A percentile compares a stretch with the other conserved stretches of the same genome.
phyloP scores from a whole-genome alignment of 1,284 basidiomycete genomes.

The Apiotrichum laibachii region DNA sequence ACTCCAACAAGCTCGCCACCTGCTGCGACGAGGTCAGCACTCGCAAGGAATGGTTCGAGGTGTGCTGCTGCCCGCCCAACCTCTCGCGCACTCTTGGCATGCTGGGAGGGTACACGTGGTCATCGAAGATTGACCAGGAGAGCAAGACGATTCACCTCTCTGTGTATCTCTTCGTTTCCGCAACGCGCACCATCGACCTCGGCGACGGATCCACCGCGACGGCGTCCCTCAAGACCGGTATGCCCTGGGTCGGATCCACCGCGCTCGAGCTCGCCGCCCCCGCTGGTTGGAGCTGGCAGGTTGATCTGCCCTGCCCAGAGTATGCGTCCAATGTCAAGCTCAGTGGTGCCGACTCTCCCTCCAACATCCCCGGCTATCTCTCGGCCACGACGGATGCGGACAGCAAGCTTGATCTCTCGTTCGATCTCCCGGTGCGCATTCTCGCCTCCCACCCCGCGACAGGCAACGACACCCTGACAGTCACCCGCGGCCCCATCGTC shows the following conservation, averaged over 20 bases:
- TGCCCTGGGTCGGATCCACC: slow-evolving; percentile 36
- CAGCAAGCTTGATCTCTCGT: slow-evolving; percentile 16
- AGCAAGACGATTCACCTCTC: slow-evolving; percentile 25
- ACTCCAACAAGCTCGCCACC: slow-evolving; percentile 38
- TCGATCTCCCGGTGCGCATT: slow-evolving; percentile 31
- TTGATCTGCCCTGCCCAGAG: slow-evolving; percentile 27
- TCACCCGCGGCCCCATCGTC: slow-evolving; percentile 38
- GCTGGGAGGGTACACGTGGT: slow-evolving; percentile 41
- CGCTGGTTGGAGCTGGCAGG: slow-evolving; percentile 30
- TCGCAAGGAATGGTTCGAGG: slow-evolving; percentile 39
- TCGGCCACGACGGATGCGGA: slow-evolving; percentile 4
- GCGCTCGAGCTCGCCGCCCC: slow-evolving; percentile 23
- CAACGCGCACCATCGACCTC: slow-evolving; percentile 28
- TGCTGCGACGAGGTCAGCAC: slow-evolving; percentile 31
- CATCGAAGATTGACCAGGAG: slow-evolving; percentile 18
- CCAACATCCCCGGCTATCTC: slow-evolving; percentile 19
- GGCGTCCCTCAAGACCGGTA: slow-evolving; percentile 27
- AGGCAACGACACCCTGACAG: slow-evolving; percentile 28
- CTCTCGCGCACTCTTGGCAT: slow-evolving; percentile 38
- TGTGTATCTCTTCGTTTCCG: slow-evolving; percentile 34
- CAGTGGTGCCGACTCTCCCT: neutral
- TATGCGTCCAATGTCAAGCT: slow-evolving; percentile 29
- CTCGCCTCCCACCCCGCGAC: slow-evolving; percentile 31
- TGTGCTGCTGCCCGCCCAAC: slow-evolving; percentile 44
- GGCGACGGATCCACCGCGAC: slow-evolving; percentile 22